A percentile compares a stretch with the other conserved stretches of the same genome.
These are phyloP conservation scores for Boechera stricta DNA, from an alignment of 345 rosid genomes.

Conservation along the genomic window DNA sequence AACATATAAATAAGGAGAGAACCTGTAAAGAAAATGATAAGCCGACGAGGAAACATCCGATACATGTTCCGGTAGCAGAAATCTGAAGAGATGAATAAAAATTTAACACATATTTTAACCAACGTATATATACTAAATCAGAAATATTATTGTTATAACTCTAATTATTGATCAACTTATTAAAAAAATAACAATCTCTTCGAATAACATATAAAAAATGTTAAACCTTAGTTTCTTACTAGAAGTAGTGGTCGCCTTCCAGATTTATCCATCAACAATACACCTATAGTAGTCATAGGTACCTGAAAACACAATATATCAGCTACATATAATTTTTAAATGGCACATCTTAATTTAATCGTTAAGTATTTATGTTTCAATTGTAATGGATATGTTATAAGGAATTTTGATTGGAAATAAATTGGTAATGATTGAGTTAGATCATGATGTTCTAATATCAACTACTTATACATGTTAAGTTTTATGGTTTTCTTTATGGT, in stretches of 20 bases:
- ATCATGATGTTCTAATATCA: too few species aligned
- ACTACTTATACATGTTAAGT: too few species aligned
- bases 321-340: neutral
- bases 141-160: too few species aligned
- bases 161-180: too few species aligned
- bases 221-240: constrained; percentile 47
- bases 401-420: neutral
- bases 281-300: constrained; percentile 79
- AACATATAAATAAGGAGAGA: neutral
- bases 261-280: constrained; percentile 68
- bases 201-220: neutral
- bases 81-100: constrained; percentile 47
- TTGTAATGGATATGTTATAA: neutral
- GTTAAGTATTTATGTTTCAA: neutral
- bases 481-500: too few species aligned
- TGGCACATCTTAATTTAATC: neutral
- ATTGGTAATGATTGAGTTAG: neutral
- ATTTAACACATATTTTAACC: neutral
- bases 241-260: constrained; percentile 76
- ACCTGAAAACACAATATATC: constrained; percentile 45
- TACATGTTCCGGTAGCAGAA: constrained; percentile 81
- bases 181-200: too few species aligned
- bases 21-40: constrained; percentile 64
- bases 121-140: too few species aligned
- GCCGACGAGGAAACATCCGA: constrained; percentile 65